These are phyloP conservation scores for Penicillium cataractarum DNA, from an alignment of 495 filamentous ascomycete genomes.

Conservation along the genomic window DNA sequence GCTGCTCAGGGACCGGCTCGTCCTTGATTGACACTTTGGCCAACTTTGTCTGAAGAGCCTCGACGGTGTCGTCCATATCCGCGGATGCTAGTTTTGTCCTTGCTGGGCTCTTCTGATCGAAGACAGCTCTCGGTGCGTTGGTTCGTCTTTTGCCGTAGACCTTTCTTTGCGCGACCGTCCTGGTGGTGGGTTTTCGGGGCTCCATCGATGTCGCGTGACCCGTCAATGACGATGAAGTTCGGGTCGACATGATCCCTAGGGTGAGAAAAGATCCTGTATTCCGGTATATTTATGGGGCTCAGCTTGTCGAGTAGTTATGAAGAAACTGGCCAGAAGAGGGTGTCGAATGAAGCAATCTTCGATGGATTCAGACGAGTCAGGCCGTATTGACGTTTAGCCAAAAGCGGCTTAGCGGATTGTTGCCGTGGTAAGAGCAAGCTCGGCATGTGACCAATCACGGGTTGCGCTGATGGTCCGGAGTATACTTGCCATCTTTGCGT, in stretches of 20 bases:
- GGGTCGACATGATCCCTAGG: slow-evolving; percentile 10
- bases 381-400: slow-evolving; percentile 36
- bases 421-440: slow-evolving; percentile 25
- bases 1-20: not conserved
- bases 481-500: slow-evolving; percentile 2
- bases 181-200: slow-evolving; percentile 23
- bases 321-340: not conserved
- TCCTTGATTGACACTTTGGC: slow-evolving; percentile 35
- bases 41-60: slow-evolving; percentile 38
- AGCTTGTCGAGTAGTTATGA: not conserved
- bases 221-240: slow-evolving; percentile 12
- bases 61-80: slow-evolving; percentile 27
- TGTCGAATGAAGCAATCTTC: not conserved
- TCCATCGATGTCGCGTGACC: slow-evolving; percentile 28
- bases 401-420: slow-evolving; percentile 31
- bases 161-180: slow-evolving; percentile 33
- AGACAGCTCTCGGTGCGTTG: slow-evolving; percentile 46
- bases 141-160: slow-evolving; percentile 50
- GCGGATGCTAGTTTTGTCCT: slow-evolving; percentile 7
- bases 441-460: slow-evolving; percentile 21
- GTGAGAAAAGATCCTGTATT: not conserved
- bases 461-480: not conserved
- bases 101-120: slow-evolving; percentile 44
- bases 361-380: not conserved
- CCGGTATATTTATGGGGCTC: slow-evolving; percentile 1